Conservation (phyloP, 148 eudicot species). For the Agrostemma githago region DNA sequence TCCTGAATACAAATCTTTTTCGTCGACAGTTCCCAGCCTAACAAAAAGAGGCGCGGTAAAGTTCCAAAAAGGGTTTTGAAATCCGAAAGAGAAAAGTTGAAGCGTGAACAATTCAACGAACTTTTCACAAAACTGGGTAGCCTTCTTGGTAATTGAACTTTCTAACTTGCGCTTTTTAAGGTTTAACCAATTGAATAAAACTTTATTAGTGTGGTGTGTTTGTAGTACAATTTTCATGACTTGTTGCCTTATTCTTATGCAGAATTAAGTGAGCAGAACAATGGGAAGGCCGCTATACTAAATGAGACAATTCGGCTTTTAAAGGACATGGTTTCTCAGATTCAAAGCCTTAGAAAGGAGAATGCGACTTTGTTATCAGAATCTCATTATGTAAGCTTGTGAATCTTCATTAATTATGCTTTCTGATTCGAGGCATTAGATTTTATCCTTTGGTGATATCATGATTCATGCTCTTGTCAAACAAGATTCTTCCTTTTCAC, state of each 20-base stretch:
- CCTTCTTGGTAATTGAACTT: constrained; percentile 53
- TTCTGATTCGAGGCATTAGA: neutral
- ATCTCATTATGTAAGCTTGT: constrained; percentile 68
- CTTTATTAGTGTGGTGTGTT: neutral
- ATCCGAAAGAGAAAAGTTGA: constrained; percentile 83
- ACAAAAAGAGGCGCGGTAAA: constrained; percentile 48
- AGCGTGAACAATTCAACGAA: constrained; percentile 84
- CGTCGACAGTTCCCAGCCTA: constrained; percentile 39
- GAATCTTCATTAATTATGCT: neutral
- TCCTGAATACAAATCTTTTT: neutral
- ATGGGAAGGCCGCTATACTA: constrained; percentile 66
- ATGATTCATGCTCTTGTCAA: neutral
- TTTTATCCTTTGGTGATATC: neutral
- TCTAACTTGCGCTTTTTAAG: constrained; percentile 6
- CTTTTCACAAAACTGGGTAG: constrained; percentile 66
- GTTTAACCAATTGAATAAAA: neutral
- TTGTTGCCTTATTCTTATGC: constrained; percentile 21
- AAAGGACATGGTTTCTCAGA: constrained; percentile 52
- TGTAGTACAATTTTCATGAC: neutral
- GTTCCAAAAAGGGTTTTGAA: constrained; percentile 61
- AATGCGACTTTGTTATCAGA: constrained; percentile 66
- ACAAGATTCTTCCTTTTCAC: neutral
- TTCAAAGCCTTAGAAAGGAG: constrained; percentile 57
- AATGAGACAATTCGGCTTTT: constrained; percentile 56
- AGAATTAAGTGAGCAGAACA: constrained; percentile 56